These are phyloP conservation scores for Fusarium fujikuroi DNA, from an alignment of 2,329 filamentous ascomycete species.

Conservation along the genomic window DNA sequence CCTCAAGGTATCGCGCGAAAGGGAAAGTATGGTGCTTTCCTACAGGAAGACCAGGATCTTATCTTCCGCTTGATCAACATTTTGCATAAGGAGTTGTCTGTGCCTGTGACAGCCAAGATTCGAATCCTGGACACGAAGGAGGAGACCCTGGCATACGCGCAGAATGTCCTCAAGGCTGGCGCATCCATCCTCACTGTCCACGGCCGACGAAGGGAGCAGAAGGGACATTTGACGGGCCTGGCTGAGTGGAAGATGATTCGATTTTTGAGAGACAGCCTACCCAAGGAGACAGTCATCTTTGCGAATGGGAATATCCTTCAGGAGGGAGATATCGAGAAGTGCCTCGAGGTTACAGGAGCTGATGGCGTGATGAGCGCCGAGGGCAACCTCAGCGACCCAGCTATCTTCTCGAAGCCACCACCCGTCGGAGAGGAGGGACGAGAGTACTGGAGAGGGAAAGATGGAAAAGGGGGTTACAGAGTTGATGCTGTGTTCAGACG, in stretches of 20 bases:
- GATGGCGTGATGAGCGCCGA: constrained; percentile 97
- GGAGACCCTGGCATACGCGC: constrained; percentile 87
- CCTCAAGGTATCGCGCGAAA: constrained; percentile 94
- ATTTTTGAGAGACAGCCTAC: constrained; percentile 84
- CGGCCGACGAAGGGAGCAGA: constrained; percentile 88
- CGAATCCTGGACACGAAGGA: constrained; percentile 88
- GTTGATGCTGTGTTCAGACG: constrained; percentile 88
- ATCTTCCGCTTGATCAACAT: constrained; percentile 85
- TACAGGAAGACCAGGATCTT: constrained; percentile 91
- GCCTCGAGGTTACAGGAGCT: constrained; percentile 84
- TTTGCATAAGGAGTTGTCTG: constrained; percentile 79
- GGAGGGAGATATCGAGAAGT: constrained; percentile 79
- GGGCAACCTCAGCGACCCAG: constrained; percentile 91
- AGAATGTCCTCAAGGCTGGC: constrained; percentile 85
- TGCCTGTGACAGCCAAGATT: constrained; percentile 96
- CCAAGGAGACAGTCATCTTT: constrained; percentile 90
- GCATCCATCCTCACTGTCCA: constrained; percentile 95
- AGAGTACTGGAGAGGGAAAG: constrained; percentile 86
- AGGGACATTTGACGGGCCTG: constrained; percentile 92
- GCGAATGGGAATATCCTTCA: constrained; percentile 95
- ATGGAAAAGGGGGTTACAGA: constrained; percentile 85
- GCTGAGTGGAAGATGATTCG: constrained; percentile 91
- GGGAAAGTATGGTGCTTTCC: constrained; percentile 91
- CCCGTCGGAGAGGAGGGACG: constrained; percentile 71
- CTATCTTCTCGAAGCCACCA: constrained; percentile 80